Percentiles rank a stretch among this genome's conserved stretches.
phyloP scores from a whole-genome alignment of 805 yeast species.

The Nakazawaea wyomingensis region DNA sequence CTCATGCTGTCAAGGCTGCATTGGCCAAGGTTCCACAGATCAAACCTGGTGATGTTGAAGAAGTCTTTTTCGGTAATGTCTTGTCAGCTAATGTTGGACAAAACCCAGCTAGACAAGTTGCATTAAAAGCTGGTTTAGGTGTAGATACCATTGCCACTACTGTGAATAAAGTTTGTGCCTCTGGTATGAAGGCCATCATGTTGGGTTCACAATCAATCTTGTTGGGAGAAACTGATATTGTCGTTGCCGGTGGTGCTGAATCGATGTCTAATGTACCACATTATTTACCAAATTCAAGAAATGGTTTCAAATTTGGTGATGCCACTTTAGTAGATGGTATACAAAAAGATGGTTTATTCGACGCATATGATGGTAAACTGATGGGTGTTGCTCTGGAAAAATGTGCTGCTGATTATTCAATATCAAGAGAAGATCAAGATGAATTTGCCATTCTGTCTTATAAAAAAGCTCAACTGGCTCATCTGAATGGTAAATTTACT shows the following conservation, averaged over 20 bases:
- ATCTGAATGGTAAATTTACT: constrained; percentile 73
- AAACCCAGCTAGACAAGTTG: constrained; percentile 98
- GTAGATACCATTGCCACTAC: constrained; percentile 81
- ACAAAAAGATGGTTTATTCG: constrained; percentile 87
- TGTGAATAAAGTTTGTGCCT: constrained; percentile 95
- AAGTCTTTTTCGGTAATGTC: constrained; percentile 89
- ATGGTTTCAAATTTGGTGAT: constrained; percentile 89
- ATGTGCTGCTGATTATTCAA: constrained; percentile 76
- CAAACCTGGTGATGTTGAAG: constrained; percentile 75
- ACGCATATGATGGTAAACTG: constrained; percentile 80
- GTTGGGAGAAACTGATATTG: constrained; percentile 86
- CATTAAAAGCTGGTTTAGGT: constrained; percentile 81
- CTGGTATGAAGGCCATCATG: constrained; percentile 89
- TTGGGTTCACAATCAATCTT: constrained; percentile 86
- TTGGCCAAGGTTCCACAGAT: constrained; percentile 77
- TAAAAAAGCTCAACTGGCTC: constrained; percentile 80
- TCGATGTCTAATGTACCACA: constrained; percentile 96
- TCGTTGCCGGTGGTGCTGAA: constrained; percentile 97
- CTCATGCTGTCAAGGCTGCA: constrained; percentile 88
- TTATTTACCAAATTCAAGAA: constrained; percentile 69
- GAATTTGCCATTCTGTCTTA: constrained; percentile 81
- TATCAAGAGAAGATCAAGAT: constrained; percentile 87
- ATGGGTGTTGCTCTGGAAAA: constrained; percentile 99
- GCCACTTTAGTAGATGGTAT: constrained; percentile 77
- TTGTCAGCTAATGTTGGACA: constrained; percentile 92